Base-by-base conservation (phyloP, 1,284 basidiomycete species). In the Phellopilus nigrolimitatus region DNA sequence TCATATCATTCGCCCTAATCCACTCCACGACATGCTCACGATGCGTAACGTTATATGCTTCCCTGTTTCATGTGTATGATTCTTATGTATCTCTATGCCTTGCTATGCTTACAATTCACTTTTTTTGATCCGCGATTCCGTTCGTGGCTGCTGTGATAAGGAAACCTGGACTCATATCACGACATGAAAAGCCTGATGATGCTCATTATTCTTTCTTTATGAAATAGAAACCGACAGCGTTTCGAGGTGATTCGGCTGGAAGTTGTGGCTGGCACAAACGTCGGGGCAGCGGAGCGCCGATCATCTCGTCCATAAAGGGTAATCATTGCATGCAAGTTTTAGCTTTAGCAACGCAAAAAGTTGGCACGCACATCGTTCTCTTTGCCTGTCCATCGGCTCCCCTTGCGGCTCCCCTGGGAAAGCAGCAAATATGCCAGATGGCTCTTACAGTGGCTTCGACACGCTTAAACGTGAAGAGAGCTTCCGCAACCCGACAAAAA, bases 381-480 rank as follows among this genome's bases (percentile, higher is more conserved):
- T 45, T 36, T 30, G 38, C 4, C 7, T 8, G 8, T 17, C 34
- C 13, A 13, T 34, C 22, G 33, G 4, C 30, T 22, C 10, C n/a
- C 4, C 22, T 22, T 22, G 10, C n/a, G 15, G 2, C 22, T 47
- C 30, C 6, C 10, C 9, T 22, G 28, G 19, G 15, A 17, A 13
- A 27, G 37, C 22, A 37, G 21, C 24, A 27, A 28, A 10, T 3
- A 56, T 56, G 54, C 46, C 54, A 7, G 54, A 56, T 39, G 50
- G 49, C 27, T 50, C 54, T 9, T 56, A 52, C 40, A 51, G 41
- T 21, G 54, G 54, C 3, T 99, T 98, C 68, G 79, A 87, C 62
- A 98, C 95, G 1, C 76, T 98, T 46, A 75, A 78, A 37, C 82
- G 94, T 52, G 94, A 98, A 71, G 74, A 83, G 9, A 71, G 78